phyloP scores from a whole-genome alignment of 805 yeast genomes.

The Saturnispora serradocipensis region DNA sequence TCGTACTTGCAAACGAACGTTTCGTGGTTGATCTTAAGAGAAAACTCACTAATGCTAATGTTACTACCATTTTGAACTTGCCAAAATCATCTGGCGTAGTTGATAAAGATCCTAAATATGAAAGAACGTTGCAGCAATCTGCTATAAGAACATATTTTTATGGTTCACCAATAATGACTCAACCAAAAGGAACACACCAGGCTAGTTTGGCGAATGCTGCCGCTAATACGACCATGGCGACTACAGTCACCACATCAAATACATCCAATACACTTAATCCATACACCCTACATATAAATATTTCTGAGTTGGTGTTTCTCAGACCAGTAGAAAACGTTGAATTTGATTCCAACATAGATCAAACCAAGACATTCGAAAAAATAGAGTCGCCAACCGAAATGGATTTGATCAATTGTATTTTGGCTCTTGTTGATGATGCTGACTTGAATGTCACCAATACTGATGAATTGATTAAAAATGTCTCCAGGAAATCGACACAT shows the following conservation, averaged over 20 bases:
- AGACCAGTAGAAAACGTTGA: constrained; percentile 34
- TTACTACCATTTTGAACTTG: constrained; percentile 45
- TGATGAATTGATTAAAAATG: constrained; percentile 2
- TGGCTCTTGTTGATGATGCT: constrained; percentile 30
- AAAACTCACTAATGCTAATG: constrained; percentile 26
- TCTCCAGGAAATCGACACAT: constrained; percentile 32
- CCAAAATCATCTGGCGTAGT: constrained; percentile 71
- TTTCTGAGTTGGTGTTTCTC: constrained; percentile 51
- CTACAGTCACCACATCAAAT: not conserved
- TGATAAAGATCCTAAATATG: constrained; percentile 59
- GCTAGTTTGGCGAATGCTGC: constrained; percentile 32
- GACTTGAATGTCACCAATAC: constrained; percentile 17
- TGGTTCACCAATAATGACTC: constrained; percentile 34
- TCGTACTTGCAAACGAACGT: constrained; percentile 72
- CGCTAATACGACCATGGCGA: not conserved
- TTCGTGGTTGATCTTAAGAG: constrained; percentile 53
- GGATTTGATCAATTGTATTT: constrained; percentile 63
- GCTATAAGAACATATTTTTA: constrained; percentile 83
- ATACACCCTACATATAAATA: constrained; percentile 68
- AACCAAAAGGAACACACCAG: not conserved
- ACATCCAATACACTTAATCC: constrained; percentile 54
- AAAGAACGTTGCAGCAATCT: constrained; percentile 64
- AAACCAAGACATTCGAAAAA: constrained; percentile 30
- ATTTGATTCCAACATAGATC: constrained; percentile 7
- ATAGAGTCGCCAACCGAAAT: constrained; percentile 22